Evolutionary conservation across 2,329 filamentous ascomycete genomes (phyloP).

Genomic region (Fusarium penzigii): DNA sequence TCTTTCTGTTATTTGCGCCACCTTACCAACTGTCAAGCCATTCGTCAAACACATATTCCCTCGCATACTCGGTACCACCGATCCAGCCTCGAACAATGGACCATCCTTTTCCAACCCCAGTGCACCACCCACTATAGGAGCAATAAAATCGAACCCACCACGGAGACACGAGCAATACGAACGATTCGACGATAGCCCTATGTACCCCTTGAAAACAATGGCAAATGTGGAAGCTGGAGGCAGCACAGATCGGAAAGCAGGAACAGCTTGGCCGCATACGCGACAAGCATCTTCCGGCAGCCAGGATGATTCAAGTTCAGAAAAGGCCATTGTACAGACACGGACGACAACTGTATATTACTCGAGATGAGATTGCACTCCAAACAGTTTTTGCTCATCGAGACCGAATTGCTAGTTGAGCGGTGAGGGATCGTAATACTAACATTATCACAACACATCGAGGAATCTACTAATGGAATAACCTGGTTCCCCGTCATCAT

Average conservation of each 20-base stretch:
- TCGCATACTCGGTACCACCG: constrained; percentile 6
- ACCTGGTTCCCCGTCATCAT: too few species aligned
- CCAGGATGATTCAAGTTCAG: constrained; percentile 8
- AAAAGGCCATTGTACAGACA: constrained; percentile 13
- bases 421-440: too few species aligned
- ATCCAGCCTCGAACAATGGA: constrained; percentile 1
- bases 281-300: constrained; percentile 3
- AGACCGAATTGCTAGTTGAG: too few species aligned
- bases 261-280: background rate
- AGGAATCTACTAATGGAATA: too few species aligned
- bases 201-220: constrained; percentile 11
- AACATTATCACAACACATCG: too few species aligned
- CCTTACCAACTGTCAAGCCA: constrained; percentile 12
- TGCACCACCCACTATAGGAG: constrained; percentile 11
- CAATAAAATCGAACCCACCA: background rate
- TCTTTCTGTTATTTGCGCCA: constrained; percentile 17
- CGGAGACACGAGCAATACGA: constrained; percentile 7
- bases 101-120: constrained; percentile 8
- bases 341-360: constrained; percentile 6
- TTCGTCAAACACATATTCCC: constrained; percentile 18
- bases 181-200: constrained; percentile 3
- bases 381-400: too few species aligned
- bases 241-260: background rate
- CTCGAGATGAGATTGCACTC: background rate
- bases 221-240: constrained; percentile 2